Conservation (phyloP, 306 rosid species). For the Betula pendula region DNA sequence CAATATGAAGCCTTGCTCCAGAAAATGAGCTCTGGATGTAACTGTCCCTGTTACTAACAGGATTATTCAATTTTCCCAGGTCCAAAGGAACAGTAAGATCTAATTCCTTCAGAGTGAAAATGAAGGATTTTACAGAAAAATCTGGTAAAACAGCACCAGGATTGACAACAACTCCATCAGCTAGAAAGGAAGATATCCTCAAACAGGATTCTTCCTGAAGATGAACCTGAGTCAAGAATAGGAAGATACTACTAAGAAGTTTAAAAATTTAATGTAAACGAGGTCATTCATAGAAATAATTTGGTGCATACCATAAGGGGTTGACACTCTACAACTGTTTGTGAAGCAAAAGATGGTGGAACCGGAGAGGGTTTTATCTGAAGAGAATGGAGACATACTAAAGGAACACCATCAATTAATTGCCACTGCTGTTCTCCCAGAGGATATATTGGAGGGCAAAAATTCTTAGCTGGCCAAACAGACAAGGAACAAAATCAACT, state of each 20-base stretch:
- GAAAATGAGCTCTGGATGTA: conserved; percentile 54
- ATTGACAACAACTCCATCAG: conserved; percentile 80
- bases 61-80: conserved; percentile 39
- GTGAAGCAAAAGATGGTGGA: conserved; percentile 86
- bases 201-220: conserved; percentile 92
- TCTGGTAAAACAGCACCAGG: conserved; percentile 85
- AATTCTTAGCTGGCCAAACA: conserved; percentile 66
- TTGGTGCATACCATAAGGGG: conserved; percentile 72
- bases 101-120: conserved; percentile 65
- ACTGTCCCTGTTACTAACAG: conserved; percentile 41
- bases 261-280: conserved; percentile 14
- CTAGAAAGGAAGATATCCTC: conserved; percentile 88
- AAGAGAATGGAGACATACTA: conserved; percentile 75
- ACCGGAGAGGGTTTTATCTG: conserved; percentile 82
- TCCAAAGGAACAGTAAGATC: conserved; percentile 78
- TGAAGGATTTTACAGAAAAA: conserved; percentile 72
- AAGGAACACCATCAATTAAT: conserved; percentile 60
- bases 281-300: conserved; percentile 21
- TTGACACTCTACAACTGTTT: conserved; percentile 85
- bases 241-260: conserved; percentile 17
- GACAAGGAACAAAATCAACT: conserved; percentile 27
- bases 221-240: conserved; percentile 57
- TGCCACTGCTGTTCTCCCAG: conserved; percentile 73
- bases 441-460: conserved; percentile 93
- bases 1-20: conserved; percentile 87